phyloP scores from a whole-genome alignment of 768 basidiomycete species.

The Mycena sanguinolenta region DNA sequence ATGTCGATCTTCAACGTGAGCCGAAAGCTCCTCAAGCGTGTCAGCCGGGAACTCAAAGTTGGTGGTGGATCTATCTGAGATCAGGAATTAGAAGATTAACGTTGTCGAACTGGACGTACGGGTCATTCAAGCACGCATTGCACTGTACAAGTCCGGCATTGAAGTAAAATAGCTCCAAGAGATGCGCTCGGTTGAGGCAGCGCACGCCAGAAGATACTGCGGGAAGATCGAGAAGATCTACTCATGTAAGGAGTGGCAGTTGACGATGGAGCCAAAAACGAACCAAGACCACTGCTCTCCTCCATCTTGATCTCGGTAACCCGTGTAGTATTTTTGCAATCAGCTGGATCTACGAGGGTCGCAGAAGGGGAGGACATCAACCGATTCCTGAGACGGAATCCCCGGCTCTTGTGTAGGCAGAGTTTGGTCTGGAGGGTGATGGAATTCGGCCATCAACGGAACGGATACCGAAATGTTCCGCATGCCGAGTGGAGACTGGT shows the following conservation, averaged over 20 bases:
- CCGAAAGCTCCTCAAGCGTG: not conserved
- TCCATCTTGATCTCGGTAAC: not conserved
- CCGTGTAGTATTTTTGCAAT: not conserved
- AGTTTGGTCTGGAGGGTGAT: not conserved
- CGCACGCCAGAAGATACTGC: too few relatives aligned
- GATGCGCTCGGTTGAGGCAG: not conserved
- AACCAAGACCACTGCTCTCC: not conserved
- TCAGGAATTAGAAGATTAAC: not conserved
- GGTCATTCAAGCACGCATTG: not conserved
- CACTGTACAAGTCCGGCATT: not conserved
- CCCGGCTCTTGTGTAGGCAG: not conserved
- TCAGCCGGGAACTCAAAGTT: not conserved
- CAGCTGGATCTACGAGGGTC: not conserved
- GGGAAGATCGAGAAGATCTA: not conserved
- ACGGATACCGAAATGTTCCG: not conserved
- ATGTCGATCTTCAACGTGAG: not conserved
- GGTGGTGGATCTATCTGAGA: too few relatives aligned
- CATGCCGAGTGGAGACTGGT: too few relatives aligned
- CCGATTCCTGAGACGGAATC: too few relatives aligned
- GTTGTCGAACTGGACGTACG: not conserved
- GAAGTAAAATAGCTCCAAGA: not conserved
- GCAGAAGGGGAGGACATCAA: not conserved
- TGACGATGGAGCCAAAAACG: not conserved
- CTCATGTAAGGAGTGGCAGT: not conserved
- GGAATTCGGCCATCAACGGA: not conserved